These are phyloP conservation scores for Sextonia rubra DNA, from an alignment of 164 flowering plant genomes.

Conservation along the genomic window DNA sequence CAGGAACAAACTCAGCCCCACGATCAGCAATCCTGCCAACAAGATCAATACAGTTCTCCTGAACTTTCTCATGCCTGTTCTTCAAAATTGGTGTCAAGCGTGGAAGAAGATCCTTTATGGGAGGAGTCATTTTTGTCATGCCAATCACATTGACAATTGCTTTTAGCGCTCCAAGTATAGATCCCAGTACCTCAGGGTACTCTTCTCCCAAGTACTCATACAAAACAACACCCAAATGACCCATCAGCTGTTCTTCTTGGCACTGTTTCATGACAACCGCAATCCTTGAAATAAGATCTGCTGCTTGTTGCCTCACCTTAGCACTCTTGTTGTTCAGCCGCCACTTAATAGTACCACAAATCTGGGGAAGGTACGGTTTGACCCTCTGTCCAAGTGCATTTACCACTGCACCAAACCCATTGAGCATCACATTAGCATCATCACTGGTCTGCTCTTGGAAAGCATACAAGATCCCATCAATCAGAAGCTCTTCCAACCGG, in stretches of 20 bases:
- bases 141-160: constrained; percentile 98
- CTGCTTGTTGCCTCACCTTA: constrained; percentile 97
- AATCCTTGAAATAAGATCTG: constrained; percentile 97
- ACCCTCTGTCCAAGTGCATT: constrained; percentile 95
- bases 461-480: constrained; percentile 95
- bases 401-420: constrained; percentile 98
- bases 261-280: constrained; percentile 99
- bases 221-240: constrained; percentile 95
- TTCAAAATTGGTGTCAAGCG: constrained; percentile 92
- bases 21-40: constrained; percentile 98
- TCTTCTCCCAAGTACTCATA: constrained; percentile 97
- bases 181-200: constrained; percentile 94
- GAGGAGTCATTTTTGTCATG: constrained; percentile 99
- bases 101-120: constrained; percentile 94
- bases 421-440: constrained; percentile 99
- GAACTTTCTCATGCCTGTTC: constrained; percentile 97
- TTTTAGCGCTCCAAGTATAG: constrained; percentile 90
- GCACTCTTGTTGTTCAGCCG: constrained; percentile 98
- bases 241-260: constrained; percentile 98
- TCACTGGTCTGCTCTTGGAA: constrained; percentile 99
- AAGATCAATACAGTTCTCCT: constrained; percentile 97
- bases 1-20: constrained; percentile 99
- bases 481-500: constrained; percentile 86
- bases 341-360: constrained; percentile 99
- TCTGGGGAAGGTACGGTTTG: constrained; percentile 96